These are phyloP conservation scores for Aureobasidium namibiae DNA, from an alignment of 2,329 filamentous ascomycete genomes.

Conservation along the genomic window DNA sequence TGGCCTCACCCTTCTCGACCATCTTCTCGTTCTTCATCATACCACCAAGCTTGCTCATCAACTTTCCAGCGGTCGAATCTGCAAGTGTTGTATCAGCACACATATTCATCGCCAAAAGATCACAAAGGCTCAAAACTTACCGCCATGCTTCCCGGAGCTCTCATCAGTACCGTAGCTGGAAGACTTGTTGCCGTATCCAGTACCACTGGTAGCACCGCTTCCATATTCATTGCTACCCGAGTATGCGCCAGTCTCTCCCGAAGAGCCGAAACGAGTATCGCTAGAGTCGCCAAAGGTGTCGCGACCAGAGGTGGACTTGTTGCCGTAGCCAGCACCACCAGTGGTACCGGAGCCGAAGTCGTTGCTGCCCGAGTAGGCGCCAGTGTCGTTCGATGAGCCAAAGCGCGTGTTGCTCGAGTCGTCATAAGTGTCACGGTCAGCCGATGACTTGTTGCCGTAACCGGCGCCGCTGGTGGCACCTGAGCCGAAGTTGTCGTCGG, in stretches of 20 bases:
- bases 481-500: conserved; percentile 14
- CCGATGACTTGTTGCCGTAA: conserved; percentile 24
- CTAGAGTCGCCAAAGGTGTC: conserved; percentile 25
- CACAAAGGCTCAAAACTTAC: not conserved
- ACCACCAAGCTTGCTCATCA: conserved; percentile 41
- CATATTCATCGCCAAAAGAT: not conserved
- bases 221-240: not conserved
- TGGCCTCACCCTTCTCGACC: conserved; percentile 42
- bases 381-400: conserved; percentile 15
- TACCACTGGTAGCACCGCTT: conserved; percentile 21
- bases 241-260: not conserved
- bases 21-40: conserved; percentile 42
- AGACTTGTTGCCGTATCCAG: conserved; percentile 32
- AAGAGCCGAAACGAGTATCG: not conserved
- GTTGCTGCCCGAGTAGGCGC: conserved; percentile 26
- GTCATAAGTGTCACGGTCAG: not conserved
- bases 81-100: not conserved
- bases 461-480: conserved; percentile 19
- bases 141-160: conserved; percentile 1
- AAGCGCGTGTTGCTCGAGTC: conserved; percentile 16
- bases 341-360: not conserved
- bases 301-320: conserved; percentile 23
- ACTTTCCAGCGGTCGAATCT: conserved; percentile 45
- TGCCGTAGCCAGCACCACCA: conserved; percentile 15
- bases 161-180: not conserved